A percentile compares a stretch with the other conserved stretches of the same genome.
These are phyloP conservation scores for Adansonia rubrostipa DNA, from an alignment of 441 rosid genomes.

Conservation along the genomic window DNA sequence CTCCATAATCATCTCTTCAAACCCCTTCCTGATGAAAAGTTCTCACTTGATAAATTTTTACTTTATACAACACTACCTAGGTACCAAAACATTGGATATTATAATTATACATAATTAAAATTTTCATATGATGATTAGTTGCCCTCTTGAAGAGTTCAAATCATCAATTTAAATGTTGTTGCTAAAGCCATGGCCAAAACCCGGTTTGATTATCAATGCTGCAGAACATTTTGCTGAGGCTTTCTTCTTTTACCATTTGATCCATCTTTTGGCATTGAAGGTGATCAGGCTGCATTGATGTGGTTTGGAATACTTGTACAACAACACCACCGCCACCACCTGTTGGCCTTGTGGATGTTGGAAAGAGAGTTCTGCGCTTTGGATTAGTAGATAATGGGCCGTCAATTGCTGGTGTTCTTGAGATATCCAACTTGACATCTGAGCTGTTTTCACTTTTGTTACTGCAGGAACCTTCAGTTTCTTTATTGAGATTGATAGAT, in stretches of 20 bases:
- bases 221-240: conserved; percentile 86
- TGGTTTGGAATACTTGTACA: conserved; percentile 34
- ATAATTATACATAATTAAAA: too few species aligned
- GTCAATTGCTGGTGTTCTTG: conserved; percentile 70
- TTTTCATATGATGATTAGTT: conserved; percentile 9
- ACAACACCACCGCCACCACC: conserved; percentile 29
- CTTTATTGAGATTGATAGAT: conserved; percentile 87
- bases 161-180: conserved; percentile 64
- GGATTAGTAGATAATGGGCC: conserved; percentile 62
- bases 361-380: conserved; percentile 59
- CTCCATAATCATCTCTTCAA: conserved; percentile 27
- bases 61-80: conserved; percentile 37
- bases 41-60: conserved; percentile 33
- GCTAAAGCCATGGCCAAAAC: conserved; percentile 99
- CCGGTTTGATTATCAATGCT: conserved; percentile 85
- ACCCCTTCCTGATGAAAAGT: conserved; percentile 3
- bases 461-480: conserved; percentile 92
- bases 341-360: conserved; percentile 9
- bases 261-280: conserved; percentile 43
- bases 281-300: conserved; percentile 24
- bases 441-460: conserved; percentile 92
- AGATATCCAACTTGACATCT: conserved; percentile 75
- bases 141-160: conserved; percentile 1
- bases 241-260: conserved; percentile 82
- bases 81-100: conserved; percentile 43